Percentiles rank a stretch among this genome's conserved stretches.
phyloP scores from a whole-genome alignment of 768 basidiomycete species.

The Serendipita sp. region DNA sequence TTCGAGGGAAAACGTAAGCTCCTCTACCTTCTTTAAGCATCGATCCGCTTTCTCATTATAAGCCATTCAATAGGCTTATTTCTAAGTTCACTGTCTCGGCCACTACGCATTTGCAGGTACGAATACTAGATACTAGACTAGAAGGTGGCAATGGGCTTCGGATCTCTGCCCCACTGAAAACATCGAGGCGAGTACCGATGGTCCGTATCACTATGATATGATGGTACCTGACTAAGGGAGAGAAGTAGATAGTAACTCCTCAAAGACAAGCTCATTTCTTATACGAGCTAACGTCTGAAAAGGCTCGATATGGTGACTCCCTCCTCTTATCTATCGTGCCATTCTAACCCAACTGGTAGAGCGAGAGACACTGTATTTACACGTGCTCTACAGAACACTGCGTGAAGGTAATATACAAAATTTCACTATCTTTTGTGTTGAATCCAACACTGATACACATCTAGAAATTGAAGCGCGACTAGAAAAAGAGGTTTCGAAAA shows the following conservation, averaged over 20 bases:
- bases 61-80: slow-evolving; percentile 40
- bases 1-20: slow-evolving; percentile 62
- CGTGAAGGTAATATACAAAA: slow-evolving; percentile 47
- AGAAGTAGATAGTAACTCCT: slow-evolving; percentile 53
- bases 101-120: slow-evolving; percentile 61
- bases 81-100: slow-evolving; percentile 84
- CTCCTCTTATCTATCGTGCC: neutral
- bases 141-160: slow-evolving; percentile 14
- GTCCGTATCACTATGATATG: slow-evolving; percentile 21
- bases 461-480: slow-evolving; percentile 10
- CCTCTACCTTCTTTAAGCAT: neutral
- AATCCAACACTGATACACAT: neutral
- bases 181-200: slow-evolving; percentile 26
- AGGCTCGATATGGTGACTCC: slow-evolving; percentile 36
- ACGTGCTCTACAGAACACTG: slow-evolving; percentile 61
- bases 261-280: slow-evolving; percentile 59
- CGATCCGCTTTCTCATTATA: neutral
- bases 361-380: slow-evolving; percentile 41
- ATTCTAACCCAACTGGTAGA: slow-evolving; percentile 24
- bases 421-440: neutral
- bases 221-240: neutral
- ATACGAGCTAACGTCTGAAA: slow-evolving; percentile 53
- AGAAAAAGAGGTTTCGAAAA: neutral
- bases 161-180: slow-evolving; percentile 6
- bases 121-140: slow-evolving; percentile 45